These are phyloP conservation scores for Scenedesmus sp. DNA, from an alignment of 163 green algal species.

Conservation along the genomic window DNA sequence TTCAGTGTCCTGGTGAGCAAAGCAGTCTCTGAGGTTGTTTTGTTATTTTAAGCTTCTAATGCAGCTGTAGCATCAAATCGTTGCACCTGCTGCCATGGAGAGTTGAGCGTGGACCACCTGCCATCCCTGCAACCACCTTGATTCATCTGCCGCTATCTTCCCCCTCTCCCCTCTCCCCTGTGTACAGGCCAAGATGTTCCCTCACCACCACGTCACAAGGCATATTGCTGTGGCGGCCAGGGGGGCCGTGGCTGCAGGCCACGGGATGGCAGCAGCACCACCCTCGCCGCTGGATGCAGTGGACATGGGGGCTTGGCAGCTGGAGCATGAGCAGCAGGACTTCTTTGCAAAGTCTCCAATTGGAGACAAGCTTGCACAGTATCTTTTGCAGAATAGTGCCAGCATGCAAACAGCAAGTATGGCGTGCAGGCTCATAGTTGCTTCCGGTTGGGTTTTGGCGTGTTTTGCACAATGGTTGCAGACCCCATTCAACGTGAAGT, in stretches of 20 bases:
- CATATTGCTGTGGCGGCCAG: slow-evolving; percentile 42
- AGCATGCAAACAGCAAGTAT: no score
- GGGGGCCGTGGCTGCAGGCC: background rate
- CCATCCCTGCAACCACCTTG: background rate
- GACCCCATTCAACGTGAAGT: no score
- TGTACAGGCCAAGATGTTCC: slow-evolving; percentile 37
- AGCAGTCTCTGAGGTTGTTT: slow-evolving; percentile 48
- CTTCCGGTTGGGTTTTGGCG: no score
- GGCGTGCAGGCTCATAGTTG: no score
- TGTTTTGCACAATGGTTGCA: no score
- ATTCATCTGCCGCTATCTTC: background rate
- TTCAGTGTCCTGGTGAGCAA: slow-evolving; percentile 57
- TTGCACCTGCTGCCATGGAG: no score
- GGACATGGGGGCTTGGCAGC: slow-evolving; percentile 36
- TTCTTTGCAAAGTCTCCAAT: no score
- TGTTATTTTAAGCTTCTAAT: no score
- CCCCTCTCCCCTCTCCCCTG: no score
- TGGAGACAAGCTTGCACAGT: no score
- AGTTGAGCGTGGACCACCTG: background rate
- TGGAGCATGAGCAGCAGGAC: background rate
- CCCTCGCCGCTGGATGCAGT: slow-evolving; percentile 26
- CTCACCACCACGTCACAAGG: slow-evolving; percentile 39
- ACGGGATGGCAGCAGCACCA: background rate
- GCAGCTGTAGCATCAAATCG: no score
- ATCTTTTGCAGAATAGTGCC: no score